Evolutionary conservation across 2,329 filamentous ascomycete genomes (phyloP).

Genomic region (Elsinoe australis): DNA sequence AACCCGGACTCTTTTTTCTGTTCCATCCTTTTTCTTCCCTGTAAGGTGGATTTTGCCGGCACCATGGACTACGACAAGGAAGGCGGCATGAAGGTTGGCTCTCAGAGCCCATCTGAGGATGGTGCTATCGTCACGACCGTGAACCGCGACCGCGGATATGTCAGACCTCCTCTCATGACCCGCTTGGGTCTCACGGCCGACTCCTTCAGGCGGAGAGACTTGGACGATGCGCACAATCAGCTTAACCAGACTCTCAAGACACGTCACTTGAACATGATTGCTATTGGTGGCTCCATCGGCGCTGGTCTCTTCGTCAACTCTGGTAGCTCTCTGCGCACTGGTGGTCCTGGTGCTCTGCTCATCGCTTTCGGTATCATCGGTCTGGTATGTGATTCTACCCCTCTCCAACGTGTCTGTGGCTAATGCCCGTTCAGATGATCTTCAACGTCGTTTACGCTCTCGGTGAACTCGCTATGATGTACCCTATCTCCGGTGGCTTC

Average conservation of each 20-base stretch:
- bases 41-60: background rate
- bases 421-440: constrained; percentile 29
- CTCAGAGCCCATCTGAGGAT: constrained; percentile 5
- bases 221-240: constrained; percentile 29
- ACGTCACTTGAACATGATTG: constrained; percentile 31
- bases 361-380: constrained; percentile 29
- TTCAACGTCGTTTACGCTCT: constrained; percentile 37
- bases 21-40: background rate
- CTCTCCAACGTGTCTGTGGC: no score
- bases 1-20: constrained; percentile 2
- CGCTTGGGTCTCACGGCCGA: constrained; percentile 28
- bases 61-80: constrained; percentile 15
- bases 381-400: constrained; percentile 26
- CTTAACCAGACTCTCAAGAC: constrained; percentile 28
- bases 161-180: constrained; percentile 22
- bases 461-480: constrained; percentile 36
- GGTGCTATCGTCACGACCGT: constrained; percentile 2
- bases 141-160: constrained; percentile 10
- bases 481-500: constrained; percentile 37
- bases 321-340: constrained; percentile 41
- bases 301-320: constrained; percentile 50
- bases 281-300: constrained; percentile 37
- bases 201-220: constrained; percentile 27
- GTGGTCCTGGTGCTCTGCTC: constrained; percentile 40
- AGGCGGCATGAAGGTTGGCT: constrained; percentile 1